Evolutionary conservation across 2,329 filamentous ascomycete genomes (phyloP), one percentile per base, ranked within the genome.

Genomic region (Leptographium wingfieldii): DNA sequence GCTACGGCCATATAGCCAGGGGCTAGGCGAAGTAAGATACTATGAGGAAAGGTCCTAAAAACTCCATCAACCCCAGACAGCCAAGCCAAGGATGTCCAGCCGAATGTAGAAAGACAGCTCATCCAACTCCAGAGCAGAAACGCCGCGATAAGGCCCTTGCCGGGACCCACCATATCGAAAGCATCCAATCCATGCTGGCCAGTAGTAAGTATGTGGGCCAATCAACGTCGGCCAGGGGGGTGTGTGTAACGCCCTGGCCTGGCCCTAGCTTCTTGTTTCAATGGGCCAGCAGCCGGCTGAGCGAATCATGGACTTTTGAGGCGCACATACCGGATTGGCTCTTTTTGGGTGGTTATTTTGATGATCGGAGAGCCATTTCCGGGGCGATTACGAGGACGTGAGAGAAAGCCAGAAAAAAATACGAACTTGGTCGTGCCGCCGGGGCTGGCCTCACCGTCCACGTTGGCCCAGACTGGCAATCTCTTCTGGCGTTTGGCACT

Each of bases 151-250:
- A 49, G 40, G 55, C 55, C n/a, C 55, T 29, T 31, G 40, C 56
- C n/a, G 19, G 29, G 7, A 11, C 35, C 54, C 38, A 56, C 12
- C 33, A 56, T 35, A 55, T 22, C 52, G 52, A 31, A 35, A 55
- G 52, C 52, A 25, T 59, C 58, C 58, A 59, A 59, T 59, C 58
- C 38, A 43, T 48, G 29, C 29, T 35, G 29, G 40, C 12, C 35
- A 55, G 58, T 40, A 59, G 58, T 56, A 59, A 59, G 56, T 40
- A 19, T 9, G 58, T 59, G 58, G 58, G 29, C 11, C 56, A 22
- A n/a, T 14, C 38, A n/a, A 27, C 54, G 54, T 29, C 33, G 31
- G 19, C 5, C 10, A n/a, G 25, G 16, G 31, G 14, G 11, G 19
- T 14, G 40, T 46, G 22, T 35, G 12, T 12, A 40, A 25, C 35